Evolutionary conservation across 257 asterid genomes (phyloP).

Genomic region (Plantago elongata): DNA sequence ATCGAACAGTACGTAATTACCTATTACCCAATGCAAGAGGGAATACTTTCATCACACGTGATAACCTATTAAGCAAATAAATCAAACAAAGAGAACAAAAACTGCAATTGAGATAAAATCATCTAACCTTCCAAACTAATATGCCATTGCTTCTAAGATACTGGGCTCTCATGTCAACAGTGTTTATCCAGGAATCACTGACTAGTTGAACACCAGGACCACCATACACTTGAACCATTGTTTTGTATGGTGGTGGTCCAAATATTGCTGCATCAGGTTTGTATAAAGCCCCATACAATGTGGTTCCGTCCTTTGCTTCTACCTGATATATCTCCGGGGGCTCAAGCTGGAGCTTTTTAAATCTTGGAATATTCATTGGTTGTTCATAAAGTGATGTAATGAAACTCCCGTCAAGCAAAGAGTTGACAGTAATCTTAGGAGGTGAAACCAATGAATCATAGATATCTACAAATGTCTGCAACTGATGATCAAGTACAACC

Average conservation of each 20-base stretch:
- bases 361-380: conserved; percentile 39
- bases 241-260: conserved; percentile 91
- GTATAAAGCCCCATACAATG: conserved; percentile 71
- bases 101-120: conserved; percentile 9
- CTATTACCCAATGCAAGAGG: neutral
- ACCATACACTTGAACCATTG: conserved; percentile 93
- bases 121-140: conserved; percentile 87
- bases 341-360: conserved; percentile 50
- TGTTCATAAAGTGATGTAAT: conserved; percentile 58
- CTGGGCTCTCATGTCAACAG: conserved; percentile 96
- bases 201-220: conserved; percentile 89
- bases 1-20: neutral
- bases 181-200: conserved; percentile 74
- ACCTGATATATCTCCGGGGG: conserved; percentile 62
- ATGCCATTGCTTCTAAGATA: conserved; percentile 79
- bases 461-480: conserved; percentile 75
- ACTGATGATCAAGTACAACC: conserved; percentile 81
- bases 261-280: conserved; percentile 64
- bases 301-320: conserved; percentile 70
- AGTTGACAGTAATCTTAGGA: conserved; percentile 60
- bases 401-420: conserved; percentile 60
- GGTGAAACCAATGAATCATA: conserved; percentile 68
- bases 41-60: too few relatives aligned
- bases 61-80: conserved; percentile 1
- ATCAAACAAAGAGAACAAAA: conserved; percentile 6